Evolutionary conservation across 2,329 filamentous ascomycete species (phyloP), one percentile per base, ranked within the genome.

Genomic region (Beauveria pseudobassiana): DNA sequence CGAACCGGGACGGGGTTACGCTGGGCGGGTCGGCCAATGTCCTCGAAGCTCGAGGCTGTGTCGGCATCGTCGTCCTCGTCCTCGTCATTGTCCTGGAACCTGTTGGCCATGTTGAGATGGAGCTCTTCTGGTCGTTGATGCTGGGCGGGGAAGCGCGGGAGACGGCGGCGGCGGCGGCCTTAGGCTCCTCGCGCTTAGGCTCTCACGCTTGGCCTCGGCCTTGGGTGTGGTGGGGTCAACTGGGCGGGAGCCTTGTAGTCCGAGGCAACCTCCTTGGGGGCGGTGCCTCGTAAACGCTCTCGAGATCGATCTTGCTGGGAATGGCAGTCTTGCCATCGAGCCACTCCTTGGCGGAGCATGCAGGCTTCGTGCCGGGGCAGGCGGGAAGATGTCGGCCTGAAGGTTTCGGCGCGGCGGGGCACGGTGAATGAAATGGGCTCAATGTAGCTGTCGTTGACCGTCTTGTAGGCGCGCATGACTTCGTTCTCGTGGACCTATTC

Each of bases 371-470:
- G 64, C 95, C 93, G 61, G 82, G 14, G 92, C 88, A 12, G 95
- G 93, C 48, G 93, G 95, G 75, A 91, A 99, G 70, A 99, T 97
- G 72, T 99, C 95, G 64, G 92, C 91, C 77, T 98, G 93, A 97
- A 97, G 57, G 89, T 91, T 76, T 97, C 92, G 61, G 95, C 91
- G 65, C 95, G 87, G 65, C 95, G 87, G 54, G 95, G 95, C 2
- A 98, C 95, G 60, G 96, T 96, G 78, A 99, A 99, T 2, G 95
- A 96, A 71, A 99, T 90, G 46, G 95, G 95, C 77, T 99, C 95
- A 69, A 99, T 91, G 77, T 96, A 96, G 52, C 80, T 75, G 73
- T 99, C 95, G 75, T 93, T 96, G 74, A 98, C 90, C 0, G 95
- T 98, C 84, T 99, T 99, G 85, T 90, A 99, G 49, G 89, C 93